Evolutionary conservation across 179 eudicot species (phyloP).

Genomic region (Silene vulgaris): DNA sequence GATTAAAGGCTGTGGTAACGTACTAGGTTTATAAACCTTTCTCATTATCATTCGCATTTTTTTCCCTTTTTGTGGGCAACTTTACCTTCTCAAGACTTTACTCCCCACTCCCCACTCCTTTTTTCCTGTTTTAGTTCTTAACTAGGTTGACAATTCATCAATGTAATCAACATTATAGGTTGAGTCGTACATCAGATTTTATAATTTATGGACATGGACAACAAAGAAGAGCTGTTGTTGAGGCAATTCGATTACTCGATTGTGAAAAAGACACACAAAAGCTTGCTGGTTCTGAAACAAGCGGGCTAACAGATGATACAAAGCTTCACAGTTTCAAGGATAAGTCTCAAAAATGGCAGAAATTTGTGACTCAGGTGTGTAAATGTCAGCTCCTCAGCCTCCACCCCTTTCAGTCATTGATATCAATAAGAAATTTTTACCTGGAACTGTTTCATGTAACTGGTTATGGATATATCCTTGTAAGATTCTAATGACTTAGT

Average conservation of each 20-base stretch:
- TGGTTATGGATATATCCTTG: background rate
- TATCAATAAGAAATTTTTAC: background rate
- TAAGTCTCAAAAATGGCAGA: slow-evolving; percentile 86
- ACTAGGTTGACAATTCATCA: background rate
- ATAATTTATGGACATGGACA: slow-evolving; percentile 89
- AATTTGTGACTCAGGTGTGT: slow-evolving; percentile 75
- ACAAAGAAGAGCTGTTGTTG: slow-evolving; percentile 85
- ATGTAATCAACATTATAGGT: slow-evolving; percentile 38
- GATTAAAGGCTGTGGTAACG: too few relatives aligned
- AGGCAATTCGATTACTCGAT: slow-evolving; percentile 72
- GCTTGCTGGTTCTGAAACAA: slow-evolving; percentile 31
- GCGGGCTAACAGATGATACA: slow-evolving; percentile 33
- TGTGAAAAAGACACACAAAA: slow-evolving; percentile 32
- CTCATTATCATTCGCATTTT: background rate
- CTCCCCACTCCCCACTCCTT: background rate
- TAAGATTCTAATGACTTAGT: background rate
- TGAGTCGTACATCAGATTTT: slow-evolving; percentile 82
- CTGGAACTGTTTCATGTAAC: background rate
- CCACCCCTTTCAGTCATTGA: background rate
- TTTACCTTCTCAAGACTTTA: background rate
- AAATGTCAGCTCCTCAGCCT: background rate
- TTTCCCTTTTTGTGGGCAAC: background rate
- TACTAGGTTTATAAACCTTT: background rate
- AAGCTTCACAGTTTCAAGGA: slow-evolving; percentile 54
- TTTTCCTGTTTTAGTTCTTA: background rate